Evolutionary conservation across 2,329 filamentous ascomycete genomes (phyloP).

Genomic region (Penicillium sp.): DNA sequence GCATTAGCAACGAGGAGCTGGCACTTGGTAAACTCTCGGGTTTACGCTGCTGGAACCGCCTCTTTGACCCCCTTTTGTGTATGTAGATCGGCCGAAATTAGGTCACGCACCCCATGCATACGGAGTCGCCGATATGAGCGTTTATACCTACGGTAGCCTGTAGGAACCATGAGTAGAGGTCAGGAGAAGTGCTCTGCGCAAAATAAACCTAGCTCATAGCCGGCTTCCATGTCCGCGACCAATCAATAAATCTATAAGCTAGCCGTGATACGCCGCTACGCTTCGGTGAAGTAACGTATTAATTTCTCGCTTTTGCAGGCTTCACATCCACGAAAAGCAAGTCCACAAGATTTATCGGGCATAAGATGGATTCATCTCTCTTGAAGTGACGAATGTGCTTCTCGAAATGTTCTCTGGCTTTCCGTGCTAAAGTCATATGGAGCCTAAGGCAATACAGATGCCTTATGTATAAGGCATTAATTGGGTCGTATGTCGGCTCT

Average conservation of each 20-base stretch:
- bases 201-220: not conserved
- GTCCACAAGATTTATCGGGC: conserved; percentile 3
- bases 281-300: conserved; percentile 5
- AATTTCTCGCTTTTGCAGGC: not conserved
- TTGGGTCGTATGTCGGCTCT: too few species aligned
- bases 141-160: not conserved
- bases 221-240: not conserved
- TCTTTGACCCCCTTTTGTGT: not conserved
- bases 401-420: conserved; percentile 6
- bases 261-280: conserved; percentile 2
- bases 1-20: too few species aligned
- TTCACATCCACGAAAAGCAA: conserved; percentile 1
- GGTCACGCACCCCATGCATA: not conserved
- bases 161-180: not conserved
- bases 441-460: too few species aligned
- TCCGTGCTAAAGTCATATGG: too few species aligned
- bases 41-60: not conserved
- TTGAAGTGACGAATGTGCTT: conserved; percentile 3
- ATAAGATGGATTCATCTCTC: conserved; percentile 1
- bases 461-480: too few species aligned
- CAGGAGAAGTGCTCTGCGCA: not conserved
- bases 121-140: not conserved
- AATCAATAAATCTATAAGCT: not conserved
- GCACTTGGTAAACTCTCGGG: not conserved
- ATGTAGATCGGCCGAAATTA: not conserved